These are phyloP conservation scores for Gaultheria prostrata DNA, from an alignment of 148 eudicot genomes.

Conservation along the genomic window DNA sequence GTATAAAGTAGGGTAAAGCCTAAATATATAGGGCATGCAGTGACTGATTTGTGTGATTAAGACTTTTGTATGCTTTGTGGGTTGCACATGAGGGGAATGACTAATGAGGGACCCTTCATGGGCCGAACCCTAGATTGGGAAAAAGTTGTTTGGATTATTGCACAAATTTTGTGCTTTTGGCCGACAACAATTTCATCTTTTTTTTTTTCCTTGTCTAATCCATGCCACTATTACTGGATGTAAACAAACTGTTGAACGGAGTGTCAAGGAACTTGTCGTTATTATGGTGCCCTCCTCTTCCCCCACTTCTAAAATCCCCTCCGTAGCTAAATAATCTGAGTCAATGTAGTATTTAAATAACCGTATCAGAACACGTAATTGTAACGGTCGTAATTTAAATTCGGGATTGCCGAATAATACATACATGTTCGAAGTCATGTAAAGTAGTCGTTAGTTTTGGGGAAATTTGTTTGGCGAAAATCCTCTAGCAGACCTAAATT, in stretches of 20 bases:
- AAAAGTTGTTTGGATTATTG: constrained; percentile 19
- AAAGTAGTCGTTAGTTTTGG: too few species aligned
- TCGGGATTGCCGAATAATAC: too few species aligned
- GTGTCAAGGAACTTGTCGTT: not conserved
- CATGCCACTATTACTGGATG: constrained; percentile 11
- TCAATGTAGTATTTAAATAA: too few species aligned
- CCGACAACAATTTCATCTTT: constrained; percentile 21
- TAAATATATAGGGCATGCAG: not conserved
- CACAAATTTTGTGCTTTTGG: constrained; percentile 21
- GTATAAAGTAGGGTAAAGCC: not conserved
- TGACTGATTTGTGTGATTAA: constrained; percentile 12
- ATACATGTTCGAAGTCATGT: too few species aligned
- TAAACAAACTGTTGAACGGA: not conserved
- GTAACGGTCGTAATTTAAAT: too few species aligned
- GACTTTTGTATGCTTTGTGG: constrained; percentile 21
- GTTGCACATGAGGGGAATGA: constrained; percentile 24
- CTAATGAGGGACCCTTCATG: constrained; percentile 30
- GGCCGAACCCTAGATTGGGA: constrained; percentile 15
- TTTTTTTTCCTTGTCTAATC: constrained; percentile 22
- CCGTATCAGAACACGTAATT: too few species aligned
- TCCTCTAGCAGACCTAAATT: too few species aligned
- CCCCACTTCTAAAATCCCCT: not conserved
- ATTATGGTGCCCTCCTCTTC: not conserved
- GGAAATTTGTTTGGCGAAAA: too few species aligned
- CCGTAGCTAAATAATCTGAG: not conserved